Evolutionary conservation across 768 basidiomycete species (phyloP).

Genomic region (Sporobolomyces phaffii): DNA sequence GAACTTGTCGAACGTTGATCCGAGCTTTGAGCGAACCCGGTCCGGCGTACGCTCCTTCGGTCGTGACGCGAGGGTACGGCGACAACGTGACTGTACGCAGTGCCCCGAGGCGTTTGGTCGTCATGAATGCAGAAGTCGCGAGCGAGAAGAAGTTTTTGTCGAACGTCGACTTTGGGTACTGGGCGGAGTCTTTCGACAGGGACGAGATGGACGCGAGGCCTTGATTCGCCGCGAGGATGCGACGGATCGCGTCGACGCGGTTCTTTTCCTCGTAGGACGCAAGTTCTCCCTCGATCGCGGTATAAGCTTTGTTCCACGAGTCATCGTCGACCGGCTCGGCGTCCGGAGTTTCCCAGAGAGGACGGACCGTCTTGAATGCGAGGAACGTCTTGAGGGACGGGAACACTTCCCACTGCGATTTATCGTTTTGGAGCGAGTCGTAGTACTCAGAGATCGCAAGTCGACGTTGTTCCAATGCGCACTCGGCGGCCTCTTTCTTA

Average conservation of each 20-base stretch:
- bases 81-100: no score
- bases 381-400: neutral
- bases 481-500: no score
- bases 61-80: neutral
- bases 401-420: neutral
- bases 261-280: neutral
- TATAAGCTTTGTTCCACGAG: neutral
- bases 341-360: neutral
- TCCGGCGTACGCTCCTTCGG: neutral
- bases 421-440: neutral
- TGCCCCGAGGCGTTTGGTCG: neutral
- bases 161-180: neutral
- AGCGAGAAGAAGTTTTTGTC: neutral
- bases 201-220: neutral
- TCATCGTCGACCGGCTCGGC: neutral
- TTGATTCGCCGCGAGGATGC: constrained; percentile 2
- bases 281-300: neutral
- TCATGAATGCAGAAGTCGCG: neutral
- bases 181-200: neutral
- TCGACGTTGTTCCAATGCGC: no score
- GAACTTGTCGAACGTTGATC: neutral
- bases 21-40: neutral
- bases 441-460: neutral
- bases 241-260: neutral
- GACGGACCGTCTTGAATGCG: neutral